A percentile compares a stretch with the other conserved stretches of the same genome.
Conservation (phyloP, 2,329 filamentous ascomycete species). For the Orbilia javanica region DNA sequence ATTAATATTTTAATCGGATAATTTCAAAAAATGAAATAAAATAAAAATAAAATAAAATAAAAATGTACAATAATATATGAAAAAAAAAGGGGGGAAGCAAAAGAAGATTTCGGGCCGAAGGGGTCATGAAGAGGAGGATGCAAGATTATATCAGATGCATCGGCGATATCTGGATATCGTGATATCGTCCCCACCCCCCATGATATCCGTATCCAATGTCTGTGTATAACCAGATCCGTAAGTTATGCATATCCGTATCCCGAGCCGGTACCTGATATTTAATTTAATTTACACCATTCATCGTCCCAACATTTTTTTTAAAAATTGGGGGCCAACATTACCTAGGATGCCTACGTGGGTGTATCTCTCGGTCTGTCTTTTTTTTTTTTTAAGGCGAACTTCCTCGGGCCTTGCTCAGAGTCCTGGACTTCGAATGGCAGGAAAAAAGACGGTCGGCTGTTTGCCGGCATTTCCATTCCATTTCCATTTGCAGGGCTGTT, state of each 20-base stretch:
- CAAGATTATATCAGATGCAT: background rate
- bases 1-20: background rate
- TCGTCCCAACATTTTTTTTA: background rate
- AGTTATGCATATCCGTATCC: too few relatives aligned
- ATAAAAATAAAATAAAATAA: background rate
- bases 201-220: too few relatives aligned
- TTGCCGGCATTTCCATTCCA: constrained; percentile 24
- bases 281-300: background rate
- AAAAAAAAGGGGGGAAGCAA: too few relatives aligned
- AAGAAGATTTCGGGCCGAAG: background rate
- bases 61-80: too few relatives aligned
- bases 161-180: background rate
- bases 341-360: too few relatives aligned
- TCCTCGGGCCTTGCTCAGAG: constrained; percentile 1
- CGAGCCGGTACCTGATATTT: background rate
- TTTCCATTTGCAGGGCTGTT: background rate
- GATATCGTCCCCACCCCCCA: too few relatives aligned
- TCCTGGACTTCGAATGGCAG: background rate
- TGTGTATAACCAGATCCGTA: too few relatives aligned
- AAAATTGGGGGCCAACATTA: too few relatives aligned
- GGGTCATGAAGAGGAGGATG: background rate
- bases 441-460: constrained; percentile 19
- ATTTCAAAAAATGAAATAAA: background rate
- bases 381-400: background rate
- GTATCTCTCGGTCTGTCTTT: too few relatives aligned